These are phyloP conservation scores for Candida michaelii DNA, from an alignment of 805 yeast genomes.

Conservation along the genomic window DNA sequence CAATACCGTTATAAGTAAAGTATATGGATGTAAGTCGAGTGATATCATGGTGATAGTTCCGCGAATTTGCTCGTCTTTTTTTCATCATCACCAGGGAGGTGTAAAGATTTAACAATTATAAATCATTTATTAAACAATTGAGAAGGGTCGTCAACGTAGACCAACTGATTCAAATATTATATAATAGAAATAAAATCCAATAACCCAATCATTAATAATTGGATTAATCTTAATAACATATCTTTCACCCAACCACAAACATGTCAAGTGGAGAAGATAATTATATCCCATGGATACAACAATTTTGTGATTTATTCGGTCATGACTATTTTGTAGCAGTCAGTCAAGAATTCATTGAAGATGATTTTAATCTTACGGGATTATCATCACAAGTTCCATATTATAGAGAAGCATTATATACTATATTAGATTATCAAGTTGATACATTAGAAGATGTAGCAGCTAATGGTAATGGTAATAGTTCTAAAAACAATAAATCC, in stretches of 20 bases:
- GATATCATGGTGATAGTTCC: constrained; percentile 1
- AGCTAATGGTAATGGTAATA: constrained; percentile 9
- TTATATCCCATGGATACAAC: constrained; percentile 77
- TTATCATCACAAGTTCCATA: constrained; percentile 81
- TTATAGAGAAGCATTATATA: constrained; percentile 87
- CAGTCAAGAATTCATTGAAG: constrained; percentile 88
- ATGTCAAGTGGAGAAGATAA: constrained; percentile 53
- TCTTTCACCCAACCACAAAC: neutral
- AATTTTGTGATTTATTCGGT: constrained; percentile 74
- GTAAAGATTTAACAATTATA: no score
- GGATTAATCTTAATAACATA: no score
- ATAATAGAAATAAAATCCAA: no score
- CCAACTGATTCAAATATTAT: no score
- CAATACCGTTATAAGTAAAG: constrained; percentile 33
- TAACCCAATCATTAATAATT: no score
- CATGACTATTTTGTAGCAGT: constrained; percentile 93
- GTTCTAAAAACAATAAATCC: constrained; percentile 10
- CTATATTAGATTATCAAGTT: constrained; percentile 81
- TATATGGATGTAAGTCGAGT: constrained; percentile 33
- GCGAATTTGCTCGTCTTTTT: constrained; percentile 4
- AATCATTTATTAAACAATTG: no score
- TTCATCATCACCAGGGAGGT: neutral
- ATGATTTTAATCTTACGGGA: constrained; percentile 94
- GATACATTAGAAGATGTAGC: constrained; percentile 41
- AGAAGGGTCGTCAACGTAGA: no score